These are phyloP conservation scores for Argentina anserina DNA, from an alignment of 306 rosid genomes.

Conservation along the genomic window DNA sequence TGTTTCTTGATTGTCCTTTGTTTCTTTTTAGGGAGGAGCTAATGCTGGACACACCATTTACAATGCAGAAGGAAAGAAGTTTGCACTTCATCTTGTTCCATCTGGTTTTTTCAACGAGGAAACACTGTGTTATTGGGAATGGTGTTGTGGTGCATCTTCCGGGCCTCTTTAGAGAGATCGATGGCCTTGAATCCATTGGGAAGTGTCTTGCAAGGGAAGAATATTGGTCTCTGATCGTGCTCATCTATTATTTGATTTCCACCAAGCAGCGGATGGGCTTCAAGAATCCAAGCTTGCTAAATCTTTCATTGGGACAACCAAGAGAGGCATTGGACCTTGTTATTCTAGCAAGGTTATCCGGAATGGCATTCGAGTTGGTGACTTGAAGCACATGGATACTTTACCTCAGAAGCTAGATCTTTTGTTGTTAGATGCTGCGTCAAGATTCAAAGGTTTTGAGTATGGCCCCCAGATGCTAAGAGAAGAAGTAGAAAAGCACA, in stretches of 20 bases:
- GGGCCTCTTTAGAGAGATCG: constrained; percentile 80
- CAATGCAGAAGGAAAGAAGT: constrained; percentile 91
- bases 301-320: constrained; percentile 94
- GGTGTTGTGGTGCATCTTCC: constrained; percentile 97
- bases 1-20: neutral
- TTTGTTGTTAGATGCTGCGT: constrained; percentile 66
- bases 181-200: constrained; percentile 74
- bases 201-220: constrained; percentile 83
- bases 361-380: constrained; percentile 87
- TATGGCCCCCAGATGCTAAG: constrained; percentile 68
- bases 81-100: constrained; percentile 94
- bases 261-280: constrained; percentile 85
- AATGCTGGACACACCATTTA: constrained; percentile 98
- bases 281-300: constrained; percentile 85
- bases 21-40: constrained; percentile 71
- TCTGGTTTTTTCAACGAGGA: constrained; percentile 91
- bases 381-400: constrained; percentile 85
- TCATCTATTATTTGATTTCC: constrained; percentile 88
- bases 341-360: constrained; percentile 85
- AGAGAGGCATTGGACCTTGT: constrained; percentile 97
- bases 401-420: constrained; percentile 81
- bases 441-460: constrained; percentile 69
- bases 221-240: constrained; percentile 92
- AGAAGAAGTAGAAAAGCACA: constrained; percentile 84
- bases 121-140: constrained; percentile 83